A percentile compares a stretch with the other conserved stretches of the same genome.
Evolutionary conservation across 768 basidiomycete species (phyloP).

Genomic region (Rossbeevera mucosa): DNA sequence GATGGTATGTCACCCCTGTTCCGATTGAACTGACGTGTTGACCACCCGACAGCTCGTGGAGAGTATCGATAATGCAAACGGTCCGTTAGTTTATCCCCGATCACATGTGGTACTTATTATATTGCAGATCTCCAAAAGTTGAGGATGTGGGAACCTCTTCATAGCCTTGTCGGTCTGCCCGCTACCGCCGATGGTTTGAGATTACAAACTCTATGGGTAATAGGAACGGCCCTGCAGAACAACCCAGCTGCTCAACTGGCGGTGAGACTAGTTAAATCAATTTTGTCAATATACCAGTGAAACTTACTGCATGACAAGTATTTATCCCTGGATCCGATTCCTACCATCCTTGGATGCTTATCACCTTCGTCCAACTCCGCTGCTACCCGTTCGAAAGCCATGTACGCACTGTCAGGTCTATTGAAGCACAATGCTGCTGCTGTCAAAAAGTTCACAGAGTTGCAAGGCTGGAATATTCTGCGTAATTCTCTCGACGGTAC

Average conservation of each 20-base stretch:
- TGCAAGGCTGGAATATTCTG: constrained; percentile 62
- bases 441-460: constrained; percentile 46
- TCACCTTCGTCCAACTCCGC: constrained; percentile 48
- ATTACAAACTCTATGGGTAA: constrained; percentile 73
- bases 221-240: constrained; percentile 87
- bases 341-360: constrained; percentile 58
- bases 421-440: constrained; percentile 75
- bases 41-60: constrained; percentile 61
- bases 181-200: constrained; percentile 57
- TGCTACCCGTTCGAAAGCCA: constrained; percentile 67
- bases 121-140: constrained; percentile 65
- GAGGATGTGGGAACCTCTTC: constrained; percentile 74
- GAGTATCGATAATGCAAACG: constrained; percentile 87
- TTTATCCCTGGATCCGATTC: constrained; percentile 60
- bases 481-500: constrained; percentile 58
- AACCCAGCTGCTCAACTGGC: constrained; percentile 79
- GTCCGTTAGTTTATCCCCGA: constrained; percentile 26
- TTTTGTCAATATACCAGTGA: background rate
- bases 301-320: constrained; percentile 45
- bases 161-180: constrained; percentile 53
- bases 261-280: constrained; percentile 38
- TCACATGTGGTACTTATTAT: background rate
- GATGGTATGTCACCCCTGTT: constrained; percentile 61
- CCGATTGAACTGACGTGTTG: background rate
- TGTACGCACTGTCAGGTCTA: constrained; percentile 75